Conservation (phyloP, 1,284 basidiomycete genomes). For the Cryptococcus sp. region DNA sequence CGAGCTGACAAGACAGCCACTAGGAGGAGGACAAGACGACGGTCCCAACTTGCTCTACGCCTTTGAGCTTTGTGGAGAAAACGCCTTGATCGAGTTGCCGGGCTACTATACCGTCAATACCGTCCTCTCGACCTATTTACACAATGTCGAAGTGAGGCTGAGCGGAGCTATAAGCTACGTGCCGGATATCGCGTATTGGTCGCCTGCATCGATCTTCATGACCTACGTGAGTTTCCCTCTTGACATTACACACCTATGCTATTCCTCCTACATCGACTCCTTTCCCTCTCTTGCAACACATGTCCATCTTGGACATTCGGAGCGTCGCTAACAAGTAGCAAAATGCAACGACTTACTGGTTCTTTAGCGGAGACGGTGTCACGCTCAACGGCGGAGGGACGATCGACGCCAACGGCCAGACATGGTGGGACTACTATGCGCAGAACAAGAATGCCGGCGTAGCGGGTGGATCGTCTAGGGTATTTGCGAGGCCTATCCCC, state of each 20-base stretch:
- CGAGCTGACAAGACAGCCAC: too few species aligned
- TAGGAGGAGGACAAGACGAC: slow-evolving; percentile 26
- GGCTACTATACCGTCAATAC: slow-evolving; percentile 46
- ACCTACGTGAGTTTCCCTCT: slow-evolving; percentile 50
- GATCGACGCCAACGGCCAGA: slow-evolving; percentile 40
- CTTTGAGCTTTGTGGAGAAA: slow-evolving; percentile 20
- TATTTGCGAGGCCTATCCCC: slow-evolving; percentile 58
- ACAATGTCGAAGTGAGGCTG: slow-evolving; percentile 48
- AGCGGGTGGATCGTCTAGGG: slow-evolving; percentile 49
- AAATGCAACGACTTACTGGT: slow-evolving; percentile 55
- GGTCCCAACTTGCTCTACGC: slow-evolving; percentile 25
- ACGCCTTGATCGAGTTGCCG: slow-evolving; percentile 24
- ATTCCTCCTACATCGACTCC: neutral
- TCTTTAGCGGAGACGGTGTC: slow-evolving; percentile 58
- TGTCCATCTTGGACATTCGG: too few species aligned
- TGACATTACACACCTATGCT: neutral
- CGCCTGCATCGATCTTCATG: slow-evolving; percentile 41
- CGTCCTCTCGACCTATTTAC: slow-evolving; percentile 47
- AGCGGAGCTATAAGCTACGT: slow-evolving; percentile 38
- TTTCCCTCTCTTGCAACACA: neutral
- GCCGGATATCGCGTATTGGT: slow-evolving; percentile 53
- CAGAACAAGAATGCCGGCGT: slow-evolving; percentile 31
- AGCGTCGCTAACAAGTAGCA: slow-evolving; percentile 9
- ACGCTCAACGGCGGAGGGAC: slow-evolving; percentile 48
- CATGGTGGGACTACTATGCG: slow-evolving; percentile 32